phyloP scores from a whole-genome alignment of 225 moss, liverwort and hornwort species.

The Asterella californica region DNA sequence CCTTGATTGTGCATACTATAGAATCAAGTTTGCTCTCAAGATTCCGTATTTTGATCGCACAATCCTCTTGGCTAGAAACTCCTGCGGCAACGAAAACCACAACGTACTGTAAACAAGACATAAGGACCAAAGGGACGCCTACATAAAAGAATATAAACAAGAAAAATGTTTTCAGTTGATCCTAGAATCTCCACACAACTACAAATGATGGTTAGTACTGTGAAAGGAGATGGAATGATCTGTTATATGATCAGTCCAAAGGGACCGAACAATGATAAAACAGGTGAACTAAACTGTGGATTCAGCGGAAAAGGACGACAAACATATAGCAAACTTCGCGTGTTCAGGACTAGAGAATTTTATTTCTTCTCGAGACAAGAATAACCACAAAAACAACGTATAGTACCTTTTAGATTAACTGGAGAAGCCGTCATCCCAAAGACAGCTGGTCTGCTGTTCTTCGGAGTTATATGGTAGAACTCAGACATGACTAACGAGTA shows the following conservation, averaged over 20 bases:
- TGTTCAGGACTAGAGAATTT: not conserved
- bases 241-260: not conserved
- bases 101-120: not conserved
- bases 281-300: not conserved
- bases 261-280: not conserved
- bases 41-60: constrained; percentile 97
- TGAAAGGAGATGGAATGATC: not conserved
- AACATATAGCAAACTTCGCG: not conserved
- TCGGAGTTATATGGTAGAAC: constrained; percentile 88
- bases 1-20: constrained; percentile 98
- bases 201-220: not conserved
- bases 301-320: not conserved
- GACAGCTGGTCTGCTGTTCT: constrained; percentile 78
- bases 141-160: no score
- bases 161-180: not conserved
- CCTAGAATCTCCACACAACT: not conserved
- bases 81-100: constrained; percentile 42
- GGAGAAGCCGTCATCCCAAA: constrained; percentile 99
- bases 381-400: not conserved
- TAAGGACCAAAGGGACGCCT: not conserved
- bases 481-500: constrained; percentile 99
- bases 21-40: constrained; percentile 97
- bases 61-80: constrained; percentile 98
- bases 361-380: not conserved
- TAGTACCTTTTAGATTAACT: constrained; percentile 81